Base-by-base conservation (phyloP, 305 asterid genomes). In the Nicotiana rustica region DNA sequence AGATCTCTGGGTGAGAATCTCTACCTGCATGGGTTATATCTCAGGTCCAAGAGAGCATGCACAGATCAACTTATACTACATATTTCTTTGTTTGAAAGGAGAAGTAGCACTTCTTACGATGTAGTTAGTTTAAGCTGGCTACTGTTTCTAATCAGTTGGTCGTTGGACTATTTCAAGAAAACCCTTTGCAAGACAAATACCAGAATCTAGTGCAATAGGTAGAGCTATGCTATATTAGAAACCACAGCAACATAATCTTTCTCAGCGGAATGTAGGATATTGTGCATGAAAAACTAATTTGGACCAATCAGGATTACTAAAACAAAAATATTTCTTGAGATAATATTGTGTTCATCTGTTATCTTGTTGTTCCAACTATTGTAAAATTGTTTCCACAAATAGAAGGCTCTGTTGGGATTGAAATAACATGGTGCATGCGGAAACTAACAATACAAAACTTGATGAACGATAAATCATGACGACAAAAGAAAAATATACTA, bases 1-100 rank as follows among this genome's bases (percentile, higher is more conserved):
- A 49, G 93, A 86, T 89, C 87, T 93, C 81, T 84, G 83, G 77
- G 87, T 81, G 57, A 93, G 96, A 84, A 76, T 69, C 78, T 90
- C 93, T 85, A 92, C 96, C 97, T 93, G 84, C 76, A 81, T 71
- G 67, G 35, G 67, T 83, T 67, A 84, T 62, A 29, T 81, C 55
- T 67, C 77, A 80, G 83, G 78, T 66, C 25, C 76, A 57, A 67
- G 29, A 31, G 66, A 55, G 66, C 31, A 52, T 31, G 18, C 25
- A 29, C 66, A 52, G 19, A 76, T 55, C 66, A 76, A 76, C 66
- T 31, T 76, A 55, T 76, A 76, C 29, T n/a, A 76, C 44, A 76
- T 15, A 55, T 76, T 15, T 76, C 66, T 76, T 55, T 55, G 66
- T 76, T 55, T 55, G 79, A 55, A 55, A 55, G 47, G 49, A 55